Base-by-base conservation (phyloP, 495 filamentous ascomycete genomes). In the Penicillium psychrofluorescens region DNA sequence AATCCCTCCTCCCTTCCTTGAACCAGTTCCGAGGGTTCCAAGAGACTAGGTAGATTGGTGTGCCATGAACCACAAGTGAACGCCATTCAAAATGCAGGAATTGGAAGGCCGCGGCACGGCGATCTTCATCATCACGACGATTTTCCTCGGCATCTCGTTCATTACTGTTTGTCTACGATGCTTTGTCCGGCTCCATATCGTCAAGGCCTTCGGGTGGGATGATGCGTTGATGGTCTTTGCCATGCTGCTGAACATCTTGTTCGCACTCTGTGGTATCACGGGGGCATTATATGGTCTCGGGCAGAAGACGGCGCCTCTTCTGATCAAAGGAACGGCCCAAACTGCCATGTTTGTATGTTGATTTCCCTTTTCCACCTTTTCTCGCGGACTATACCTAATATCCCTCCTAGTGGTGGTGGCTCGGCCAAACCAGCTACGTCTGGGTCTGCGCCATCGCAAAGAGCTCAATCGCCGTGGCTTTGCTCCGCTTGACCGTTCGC, bases 121-220 rank as follows among this genome's bases (percentile, higher is more conserved):
- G 10, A 68, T 71, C 41, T 64, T 68, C 35, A 51, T 68, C 39
- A 56, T 71, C n/a, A 62, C 67, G 1, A 51, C 63, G 16, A 41
- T 69, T 2, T 71, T 69, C 32, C 45, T 71, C 16, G 50, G 56
- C 0, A 42, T 71, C 14, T 68, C 64, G 0, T 65, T 69, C 27
- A 57, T 68, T 37, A 45, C 62, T 0, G 66, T 71, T 3, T 56
- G 57, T 22, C 48, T 71, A 15, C 54, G 67, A 67, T 66, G 64
- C 36, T 69, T 69, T 41, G 67, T 71, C 29, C 59, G 67, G 7
- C 35, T 71, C 16, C 55, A 48, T 32, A 40, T 71, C 7, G 62
- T 71, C 42, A 63, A 54, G 46, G 62, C 64, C 12, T 71, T 69
- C 48, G 67, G 67, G 9, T 71, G 66, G 66, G 67, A 71, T 62